phyloP scores from a whole-genome alignment of 2,329 filamentous ascomycete genomes.

The Pseudopithomyces chartarum region DNA sequence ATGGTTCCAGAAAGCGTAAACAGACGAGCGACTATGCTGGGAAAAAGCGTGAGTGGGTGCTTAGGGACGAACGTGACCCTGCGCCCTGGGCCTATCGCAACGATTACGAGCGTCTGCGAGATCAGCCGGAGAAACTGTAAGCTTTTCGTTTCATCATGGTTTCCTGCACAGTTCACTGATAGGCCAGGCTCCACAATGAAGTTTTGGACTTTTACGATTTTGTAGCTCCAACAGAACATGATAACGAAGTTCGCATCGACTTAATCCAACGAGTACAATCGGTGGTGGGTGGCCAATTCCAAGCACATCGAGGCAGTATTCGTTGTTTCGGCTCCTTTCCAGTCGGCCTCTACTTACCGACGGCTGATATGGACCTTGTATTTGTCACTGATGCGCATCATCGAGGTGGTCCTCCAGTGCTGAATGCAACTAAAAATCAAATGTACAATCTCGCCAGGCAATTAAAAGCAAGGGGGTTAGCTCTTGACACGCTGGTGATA shows the following conservation, averaged over 20 bases:
- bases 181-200: constrained; percentile 79
- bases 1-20: constrained; percentile 68
- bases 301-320: constrained; percentile 59
- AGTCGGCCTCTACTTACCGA: constrained; percentile 74
- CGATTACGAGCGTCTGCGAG: constrained; percentile 60
- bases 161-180: neutral
- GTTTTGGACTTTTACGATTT: constrained; percentile 87
- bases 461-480: constrained; percentile 61
- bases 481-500: constrained; percentile 69
- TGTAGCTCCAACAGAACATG: constrained; percentile 76
- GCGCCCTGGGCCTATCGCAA: constrained; percentile 55
- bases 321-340: constrained; percentile 92
- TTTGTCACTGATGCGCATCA: constrained; percentile 69
- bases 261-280: constrained; percentile 71
- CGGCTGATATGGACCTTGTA: constrained; percentile 93
- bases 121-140: constrained; percentile 59
- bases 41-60: constrained; percentile 51
- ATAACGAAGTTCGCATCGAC: constrained; percentile 74
- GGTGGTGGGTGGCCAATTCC: constrained; percentile 53
- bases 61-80: constrained; percentile 41
- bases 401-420: constrained; percentile 47
- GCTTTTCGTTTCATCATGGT: constrained; percentile 5
- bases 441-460: constrained; percentile 68
- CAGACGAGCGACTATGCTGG: constrained; percentile 51
- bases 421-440: constrained; percentile 40